Base-by-base conservation (phyloP, 2,329 filamentous ascomycete species). In the Claviceps cyperi region DNA sequence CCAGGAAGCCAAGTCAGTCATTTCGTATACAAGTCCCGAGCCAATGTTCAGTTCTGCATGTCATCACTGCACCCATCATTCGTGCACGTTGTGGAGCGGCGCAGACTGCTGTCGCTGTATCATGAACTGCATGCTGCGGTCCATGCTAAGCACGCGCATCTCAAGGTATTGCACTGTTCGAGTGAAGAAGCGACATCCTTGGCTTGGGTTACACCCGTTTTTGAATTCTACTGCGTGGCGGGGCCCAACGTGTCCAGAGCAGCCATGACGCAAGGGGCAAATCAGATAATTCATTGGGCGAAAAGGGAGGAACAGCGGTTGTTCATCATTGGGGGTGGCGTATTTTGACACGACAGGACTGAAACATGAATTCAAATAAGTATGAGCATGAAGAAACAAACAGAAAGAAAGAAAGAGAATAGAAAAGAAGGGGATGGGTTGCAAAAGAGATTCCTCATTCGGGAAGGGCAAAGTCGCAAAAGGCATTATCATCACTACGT, bases 311-410 rank as follows among this genome's bases (percentile, higher is more conserved):
- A 97, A 66, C 90, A 97, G 66, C 75, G 92, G 51, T 71, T 97
- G 5, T 98, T 98, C 62, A 95, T 98, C 52, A 92, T 98, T 62
- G 92, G 92, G 1, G 94, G 92, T n/a, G 92, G 90, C 43, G 91
- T 97, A 57, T 84, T 84, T 59, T 82, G 45, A 28, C 9, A 11
- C 28, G 11, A 32, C 8, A 11, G 11, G 28, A 32, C 28, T 32
- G 28, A 11, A 32, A 32, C 28, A 11, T 4, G 9, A 32, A 32
- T 11, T 32, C 28, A 28, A 32, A 4, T 32, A 32, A 32, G 3
- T 32, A 32, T 1, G 28, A 4, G 9, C 9, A 32, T 32, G 28
- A 32, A 32, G 28, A 32, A 32, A 32, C 28, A 32, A 32, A 32
- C 28, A 32, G 28, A 32, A 32, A 11, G 28, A 15, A 21, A 17